Evolutionary conservation across 2,329 filamentous ascomycete genomes (phyloP), one percentile per base, ranked within the genome.

Genomic region (Niveomyces coronatus): DNA sequence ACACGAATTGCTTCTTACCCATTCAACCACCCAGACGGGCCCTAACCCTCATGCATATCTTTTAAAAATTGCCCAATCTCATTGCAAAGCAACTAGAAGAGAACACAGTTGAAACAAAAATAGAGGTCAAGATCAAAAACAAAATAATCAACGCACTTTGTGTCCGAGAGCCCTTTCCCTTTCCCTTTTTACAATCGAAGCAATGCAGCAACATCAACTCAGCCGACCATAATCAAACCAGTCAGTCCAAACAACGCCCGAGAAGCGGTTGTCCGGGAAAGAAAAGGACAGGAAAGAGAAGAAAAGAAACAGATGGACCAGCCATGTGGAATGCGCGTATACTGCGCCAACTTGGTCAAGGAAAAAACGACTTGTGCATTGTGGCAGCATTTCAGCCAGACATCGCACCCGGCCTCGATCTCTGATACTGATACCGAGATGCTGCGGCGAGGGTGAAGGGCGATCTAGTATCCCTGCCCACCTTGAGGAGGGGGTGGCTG

Each of bases 391-490:
- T n/a, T n/a, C n/a, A n/a, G n/a, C n/a, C n/a, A 8, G 18, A 24
- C 13, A 5, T 3, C 20, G 16, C 3, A 19, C 19, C 11, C 20
- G 8, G 13, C 11, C 23, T 24, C 22, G 22, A 11, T 24, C 22
- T 7, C 11, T 24, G 7, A 11, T 24, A 7, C 7, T 24, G 22
- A 24, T 14, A 23, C 16, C 22, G 13, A 38, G 36, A 7, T 15
- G 36, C 11, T 11, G 26, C 26, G 5, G 7, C 16, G n/a, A 16
- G 16, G 17, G 29, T 11, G 6, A 13, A 6, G 14, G 11, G n/a
- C n/a, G 27, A n/a, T 29, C 41, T 63, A 68, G 49, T 68, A 70
- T 43, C 65, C 63, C 35, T 63, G 45, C 24, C 52, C 47, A 36
- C 56, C 57, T 24, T 57, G 50, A 14, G 44, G 45, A 36, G 45